Evolutionary conservation across 176 grass and related monocot species (phyloP).

Genomic region (Alopecurus myosuroides): DNA sequence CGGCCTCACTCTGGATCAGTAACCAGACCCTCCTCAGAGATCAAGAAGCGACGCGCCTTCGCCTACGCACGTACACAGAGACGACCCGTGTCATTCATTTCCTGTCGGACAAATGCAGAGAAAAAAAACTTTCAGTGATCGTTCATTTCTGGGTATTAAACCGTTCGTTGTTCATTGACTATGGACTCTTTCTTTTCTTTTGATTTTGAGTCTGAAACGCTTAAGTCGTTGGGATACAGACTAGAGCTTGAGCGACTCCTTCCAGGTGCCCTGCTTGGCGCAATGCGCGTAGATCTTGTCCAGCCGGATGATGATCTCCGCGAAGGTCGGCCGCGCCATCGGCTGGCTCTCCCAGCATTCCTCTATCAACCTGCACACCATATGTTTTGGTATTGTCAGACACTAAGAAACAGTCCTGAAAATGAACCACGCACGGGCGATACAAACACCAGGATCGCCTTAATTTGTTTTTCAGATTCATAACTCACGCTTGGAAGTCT

Average conservation of each 20-base stretch:
- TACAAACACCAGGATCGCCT: no score
- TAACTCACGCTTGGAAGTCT: slow-evolving; percentile 85
- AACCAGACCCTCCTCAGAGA: not conserved
- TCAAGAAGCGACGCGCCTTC: not conserved
- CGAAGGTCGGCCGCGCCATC: slow-evolving; percentile 65
- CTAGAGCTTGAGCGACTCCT: slow-evolving; percentile 94
- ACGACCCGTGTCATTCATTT: slow-evolving; percentile 34
- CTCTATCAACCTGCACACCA: slow-evolving; percentile 80
- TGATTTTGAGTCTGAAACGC: slow-evolving; percentile 15
- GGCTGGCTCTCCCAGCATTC: slow-evolving; percentile 76
- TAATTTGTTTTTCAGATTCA: not conserved
- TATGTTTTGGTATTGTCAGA: no score
- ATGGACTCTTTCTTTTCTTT: slow-evolving; percentile 12
- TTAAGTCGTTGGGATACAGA: slow-evolving; percentile 32
- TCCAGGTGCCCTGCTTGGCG: slow-evolving; percentile 74
- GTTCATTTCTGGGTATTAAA: not conserved
- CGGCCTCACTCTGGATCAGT: no score
- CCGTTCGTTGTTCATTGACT: no score
- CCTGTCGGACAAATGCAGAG: slow-evolving; percentile 30
- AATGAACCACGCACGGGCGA: no score
- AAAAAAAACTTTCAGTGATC: slow-evolving; percentile 21
- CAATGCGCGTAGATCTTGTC: slow-evolving; percentile 70
- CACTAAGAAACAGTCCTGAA: no score
- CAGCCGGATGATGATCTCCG: slow-evolving; percentile 88
- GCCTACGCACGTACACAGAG: slow-evolving; percentile 17